Evolutionary conservation across 345 rosid genomes (phyloP).

Genomic region (Syzygium grande): DNA sequence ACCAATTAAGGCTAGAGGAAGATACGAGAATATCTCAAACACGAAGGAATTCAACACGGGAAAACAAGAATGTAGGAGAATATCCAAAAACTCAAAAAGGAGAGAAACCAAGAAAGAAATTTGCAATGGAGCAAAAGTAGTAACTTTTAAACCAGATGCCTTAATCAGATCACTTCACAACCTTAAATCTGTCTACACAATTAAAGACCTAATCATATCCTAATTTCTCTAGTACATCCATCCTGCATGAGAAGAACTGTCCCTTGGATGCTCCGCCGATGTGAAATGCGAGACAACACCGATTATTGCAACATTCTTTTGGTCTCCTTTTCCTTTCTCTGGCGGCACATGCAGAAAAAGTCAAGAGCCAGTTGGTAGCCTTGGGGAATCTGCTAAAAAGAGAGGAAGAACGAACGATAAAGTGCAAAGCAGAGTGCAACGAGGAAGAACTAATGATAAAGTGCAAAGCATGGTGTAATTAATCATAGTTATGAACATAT

Average conservation of each 20-base stretch:
- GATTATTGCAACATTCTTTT: background rate
- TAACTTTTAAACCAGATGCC: background rate
- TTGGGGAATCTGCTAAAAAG: background rate
- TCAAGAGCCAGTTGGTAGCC: background rate
- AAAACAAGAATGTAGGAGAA: background rate
- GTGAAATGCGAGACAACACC: background rate
- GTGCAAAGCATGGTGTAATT: too few relatives aligned
- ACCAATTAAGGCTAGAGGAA: too few relatives aligned
- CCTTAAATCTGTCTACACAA: background rate
- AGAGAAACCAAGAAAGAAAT: background rate
- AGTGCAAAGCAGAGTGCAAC: too few relatives aligned
- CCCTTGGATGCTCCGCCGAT: background rate
- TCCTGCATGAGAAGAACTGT: background rate
- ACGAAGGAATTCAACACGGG: background rate
- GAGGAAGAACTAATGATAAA: background rate
- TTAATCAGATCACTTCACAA: background rate
- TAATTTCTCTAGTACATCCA: background rate
- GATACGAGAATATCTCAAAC: background rate
- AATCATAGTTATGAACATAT: too few relatives aligned
- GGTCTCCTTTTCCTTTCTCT: background rate
- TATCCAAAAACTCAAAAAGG: background rate
- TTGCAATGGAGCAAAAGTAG: background rate
- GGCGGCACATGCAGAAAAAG: background rate
- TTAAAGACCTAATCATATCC: background rate
- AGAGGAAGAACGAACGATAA: background rate